phyloP scores from a whole-genome alignment of 345 rosid genomes.

The Bretschneidera sinensis region DNA sequence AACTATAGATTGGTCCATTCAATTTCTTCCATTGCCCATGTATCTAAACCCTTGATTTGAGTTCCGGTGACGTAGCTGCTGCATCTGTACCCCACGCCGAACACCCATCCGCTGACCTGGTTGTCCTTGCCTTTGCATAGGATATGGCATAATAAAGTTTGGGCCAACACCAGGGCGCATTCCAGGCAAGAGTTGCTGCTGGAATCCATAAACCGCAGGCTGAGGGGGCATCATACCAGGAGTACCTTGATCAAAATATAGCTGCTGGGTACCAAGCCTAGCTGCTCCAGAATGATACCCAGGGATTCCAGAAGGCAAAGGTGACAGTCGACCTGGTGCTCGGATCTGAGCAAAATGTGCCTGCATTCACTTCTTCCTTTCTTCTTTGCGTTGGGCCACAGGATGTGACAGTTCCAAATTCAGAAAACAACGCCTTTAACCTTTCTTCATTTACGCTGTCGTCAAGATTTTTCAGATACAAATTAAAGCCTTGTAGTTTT shows the following conservation, averaged over 20 bases:
- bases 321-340: conserved; percentile 26
- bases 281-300: conserved; percentile 34
- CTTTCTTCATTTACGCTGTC: conserved; percentile 53
- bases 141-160: conserved; percentile 45
- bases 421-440: conserved; percentile 56
- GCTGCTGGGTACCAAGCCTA: conserved; percentile 41
- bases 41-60: conserved; percentile 39
- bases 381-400: conserved; percentile 74
- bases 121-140: conserved; percentile 49
- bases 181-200: conserved; percentile 52
- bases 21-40: conserved; percentile 35
- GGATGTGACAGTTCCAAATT: conserved; percentile 65
- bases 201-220: conserved; percentile 52
- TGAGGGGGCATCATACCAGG: conserved; percentile 48
- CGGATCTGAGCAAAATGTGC: conserved; percentile 41
- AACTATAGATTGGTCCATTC: conserved; percentile 33
- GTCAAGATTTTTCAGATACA: conserved; percentile 68
- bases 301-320: conserved; percentile 38
- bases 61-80: conserved; percentile 37
- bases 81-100: conserved; percentile 39
- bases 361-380: conserved; percentile 59
- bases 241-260: conserved; percentile 44
- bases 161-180: conserved; percentile 34
- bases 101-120: conserved; percentile 47
- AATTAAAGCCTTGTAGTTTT: conserved; percentile 54